These are phyloP conservation scores for Pulicaria dysenterica DNA, from an alignment of 129 eudicot genomes.

Conservation along the genomic window DNA sequence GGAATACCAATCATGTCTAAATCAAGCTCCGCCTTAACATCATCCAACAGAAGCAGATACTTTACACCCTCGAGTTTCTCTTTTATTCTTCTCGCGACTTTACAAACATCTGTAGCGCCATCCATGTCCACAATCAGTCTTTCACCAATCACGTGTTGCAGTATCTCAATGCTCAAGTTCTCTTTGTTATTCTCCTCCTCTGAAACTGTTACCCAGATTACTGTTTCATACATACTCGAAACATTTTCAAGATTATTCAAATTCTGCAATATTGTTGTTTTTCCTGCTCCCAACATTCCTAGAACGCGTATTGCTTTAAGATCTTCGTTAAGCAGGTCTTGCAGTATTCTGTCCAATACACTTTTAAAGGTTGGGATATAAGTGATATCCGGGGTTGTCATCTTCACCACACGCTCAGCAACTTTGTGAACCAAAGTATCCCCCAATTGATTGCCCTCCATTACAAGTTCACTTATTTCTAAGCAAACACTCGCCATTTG, in stretches of 20 bases:
- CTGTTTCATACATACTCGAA: slow-evolving; percentile 29
- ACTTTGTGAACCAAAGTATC: slow-evolving; percentile 34
- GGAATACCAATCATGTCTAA: slow-evolving; percentile 38
- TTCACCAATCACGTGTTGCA: slow-evolving; percentile 30
- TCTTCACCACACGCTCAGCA: slow-evolving; percentile 23
- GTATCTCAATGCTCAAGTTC: slow-evolving; percentile 35
- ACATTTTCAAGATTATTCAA: slow-evolving; percentile 43
- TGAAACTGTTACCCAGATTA: slow-evolving; percentile 37
- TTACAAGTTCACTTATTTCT: slow-evolving; percentile 21
- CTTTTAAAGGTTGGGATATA: slow-evolving; percentile 31
- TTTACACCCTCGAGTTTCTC: slow-evolving; percentile 23
- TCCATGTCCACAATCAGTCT: slow-evolving; percentile 32
- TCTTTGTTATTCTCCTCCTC: slow-evolving; percentile 31
- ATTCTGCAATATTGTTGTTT: slow-evolving; percentile 40
- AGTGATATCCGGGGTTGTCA: slow-evolving; percentile 30
- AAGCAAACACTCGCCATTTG: slow-evolving; percentile 18
- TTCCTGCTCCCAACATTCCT: slow-evolving; percentile 41
- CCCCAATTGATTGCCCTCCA: slow-evolving; percentile 15
- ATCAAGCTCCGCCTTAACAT: slow-evolving; percentile 34
- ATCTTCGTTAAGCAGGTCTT: slow-evolving; percentile 7
- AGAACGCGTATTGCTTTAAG: slow-evolving; percentile 28
- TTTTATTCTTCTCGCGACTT: slow-evolving; percentile 23
- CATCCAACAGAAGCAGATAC: slow-evolving; percentile 38
- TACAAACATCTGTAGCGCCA: slow-evolving; percentile 13
- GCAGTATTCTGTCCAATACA: slow-evolving; percentile 23